A percentile compares a stretch with the other conserved stretches of the same genome.
Conservation (phyloP, 2,329 filamentous ascomycete genomes). For the Penicillium fuscoglaucum region DNA sequence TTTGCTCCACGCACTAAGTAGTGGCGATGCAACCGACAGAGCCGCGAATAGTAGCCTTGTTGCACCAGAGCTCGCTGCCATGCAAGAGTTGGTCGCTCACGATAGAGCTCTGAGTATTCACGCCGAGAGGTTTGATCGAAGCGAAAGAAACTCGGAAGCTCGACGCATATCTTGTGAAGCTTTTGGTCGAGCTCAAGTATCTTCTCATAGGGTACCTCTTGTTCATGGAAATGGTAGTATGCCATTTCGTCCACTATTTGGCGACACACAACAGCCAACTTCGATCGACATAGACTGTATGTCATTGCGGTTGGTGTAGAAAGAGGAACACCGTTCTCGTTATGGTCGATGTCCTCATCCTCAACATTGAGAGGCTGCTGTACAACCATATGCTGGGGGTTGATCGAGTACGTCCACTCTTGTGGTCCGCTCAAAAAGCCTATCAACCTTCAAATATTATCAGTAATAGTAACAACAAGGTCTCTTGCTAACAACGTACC, state of each 20-base stretch:
- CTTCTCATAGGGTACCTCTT: conserved; percentile 38
- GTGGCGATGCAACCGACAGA: conserved; percentile 43
- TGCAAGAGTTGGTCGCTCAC: conserved; percentile 30
- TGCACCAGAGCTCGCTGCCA: conserved; percentile 41
- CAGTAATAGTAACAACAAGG: neutral
- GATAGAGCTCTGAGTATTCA: conserved; percentile 32
- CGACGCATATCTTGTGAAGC: conserved; percentile 32
- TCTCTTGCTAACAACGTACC: conserved; percentile 29
- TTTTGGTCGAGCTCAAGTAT: conserved; percentile 41
- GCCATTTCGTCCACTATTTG: conserved; percentile 42
- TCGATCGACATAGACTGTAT: conserved; percentile 47
- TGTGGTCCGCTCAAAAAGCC: conserved; percentile 45
- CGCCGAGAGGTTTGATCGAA: conserved; percentile 34
- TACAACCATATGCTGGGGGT: conserved; percentile 45
- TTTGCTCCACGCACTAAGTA: conserved; percentile 42
- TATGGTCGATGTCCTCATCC: conserved; percentile 37
- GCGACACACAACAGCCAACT: conserved; percentile 43
- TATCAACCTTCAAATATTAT: conserved; percentile 33
- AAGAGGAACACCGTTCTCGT: conserved; percentile 27
- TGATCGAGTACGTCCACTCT: conserved; percentile 47
- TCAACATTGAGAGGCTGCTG: conserved; percentile 45
- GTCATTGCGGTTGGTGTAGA: conserved; percentile 47
- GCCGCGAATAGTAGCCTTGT: conserved; percentile 37
- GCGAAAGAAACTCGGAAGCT: conserved; percentile 40
- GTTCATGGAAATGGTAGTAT: conserved; percentile 26